Evolutionary conservation across 75 land plant genomes (phyloP), one percentile per base, ranked within the genome.

Genomic region (Selaginella tamariscina): DNA sequence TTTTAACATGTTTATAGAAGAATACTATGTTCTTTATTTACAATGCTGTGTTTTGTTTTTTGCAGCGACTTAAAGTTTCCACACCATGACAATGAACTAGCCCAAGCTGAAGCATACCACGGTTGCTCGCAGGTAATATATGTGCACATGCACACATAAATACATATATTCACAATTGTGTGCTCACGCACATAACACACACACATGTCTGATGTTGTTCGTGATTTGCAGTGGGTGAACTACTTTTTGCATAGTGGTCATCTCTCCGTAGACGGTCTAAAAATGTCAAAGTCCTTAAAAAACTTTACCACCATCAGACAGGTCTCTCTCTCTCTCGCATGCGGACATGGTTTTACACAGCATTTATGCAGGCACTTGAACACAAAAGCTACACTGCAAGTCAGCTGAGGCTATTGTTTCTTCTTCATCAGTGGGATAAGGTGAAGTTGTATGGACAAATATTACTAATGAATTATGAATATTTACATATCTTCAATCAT

Each of bases 21-120:
- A n/a, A n/a, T n/a, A n/a, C n/a, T n/a, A n/a, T n/a, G n/a, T n/a
- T n/a, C n/a, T n/a, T n/a, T n/a, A n/a, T n/a, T n/a, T n/a, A n/a
- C n/a, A n/a, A n/a, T n/a, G n/a, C n/a, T n/a, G n/a, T n/a, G n/a
- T n/a, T 30, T 30, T 70, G 21, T 73, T 2, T 29, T 32, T 56
- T 44, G 55, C 70, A 79, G 81, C 23, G 81, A 79, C 72, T 65
- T 79, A 44, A 73, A 77, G 71, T 79, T 79, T 28, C 81, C 81
- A 29, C 81, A 79, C 59, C 81, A 79, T 76, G 81, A 79, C 44
- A 79, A 79, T 69, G 81, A 79, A 54, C 49, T 79, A 31, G 81
- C 81, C 27, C 81, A 79, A 76, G 81, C 81, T 54, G 81, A 79
- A 65, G 81, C 81, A 0, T 79, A 77, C 59, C 67, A 78, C 62